Evolutionary conservation across 768 basidiomycete genomes (phyloP).

Genomic region (Leccinum barrowsii): DNA sequence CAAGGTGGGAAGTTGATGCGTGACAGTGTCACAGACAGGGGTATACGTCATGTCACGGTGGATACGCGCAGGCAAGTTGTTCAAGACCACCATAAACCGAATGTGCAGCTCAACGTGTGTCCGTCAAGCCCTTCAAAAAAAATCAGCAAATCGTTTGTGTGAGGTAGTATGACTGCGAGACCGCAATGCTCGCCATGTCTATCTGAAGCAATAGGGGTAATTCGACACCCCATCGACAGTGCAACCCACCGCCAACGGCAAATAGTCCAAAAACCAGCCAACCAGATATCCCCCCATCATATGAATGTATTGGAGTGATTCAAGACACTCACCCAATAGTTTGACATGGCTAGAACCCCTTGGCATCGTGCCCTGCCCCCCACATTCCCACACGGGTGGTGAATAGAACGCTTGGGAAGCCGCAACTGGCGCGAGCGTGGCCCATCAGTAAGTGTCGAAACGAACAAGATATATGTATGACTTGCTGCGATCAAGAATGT

Average conservation of each 20-base stretch:
- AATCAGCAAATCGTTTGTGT: constrained; percentile 24
- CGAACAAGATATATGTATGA: constrained; percentile 16
- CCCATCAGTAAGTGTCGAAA: constrained; percentile 22
- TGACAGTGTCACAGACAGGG: constrained; percentile 31
- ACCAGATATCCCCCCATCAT: constrained; percentile 19
- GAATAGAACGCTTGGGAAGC: constrained; percentile 12
- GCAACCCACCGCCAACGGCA: neutral
- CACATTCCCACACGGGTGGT: constrained; percentile 6
- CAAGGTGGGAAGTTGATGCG: constrained; percentile 3
- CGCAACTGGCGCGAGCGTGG: constrained; percentile 12
- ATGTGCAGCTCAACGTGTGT: constrained; percentile 31
- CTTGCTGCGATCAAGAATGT: constrained; percentile 19
- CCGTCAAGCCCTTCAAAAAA: constrained; percentile 22
- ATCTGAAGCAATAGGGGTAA: constrained; percentile 7
- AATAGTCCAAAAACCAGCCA: constrained; percentile 1
- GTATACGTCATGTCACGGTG: constrained; percentile 25
- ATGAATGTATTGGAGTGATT: constrained; percentile 26
- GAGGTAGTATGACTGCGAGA: constrained; percentile 19
- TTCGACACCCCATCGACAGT: neutral
- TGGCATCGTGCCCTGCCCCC: constrained; percentile 7
- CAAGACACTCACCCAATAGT: constrained; percentile 30
- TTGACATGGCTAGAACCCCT: constrained; percentile 9
- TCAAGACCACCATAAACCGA: constrained; percentile 24
- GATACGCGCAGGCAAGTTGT: constrained; percentile 26
- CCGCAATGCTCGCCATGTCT: constrained; percentile 1